Conservation (phyloP, 2,329 filamentous ascomycete species). For the Lachnellula hyalina region DNA sequence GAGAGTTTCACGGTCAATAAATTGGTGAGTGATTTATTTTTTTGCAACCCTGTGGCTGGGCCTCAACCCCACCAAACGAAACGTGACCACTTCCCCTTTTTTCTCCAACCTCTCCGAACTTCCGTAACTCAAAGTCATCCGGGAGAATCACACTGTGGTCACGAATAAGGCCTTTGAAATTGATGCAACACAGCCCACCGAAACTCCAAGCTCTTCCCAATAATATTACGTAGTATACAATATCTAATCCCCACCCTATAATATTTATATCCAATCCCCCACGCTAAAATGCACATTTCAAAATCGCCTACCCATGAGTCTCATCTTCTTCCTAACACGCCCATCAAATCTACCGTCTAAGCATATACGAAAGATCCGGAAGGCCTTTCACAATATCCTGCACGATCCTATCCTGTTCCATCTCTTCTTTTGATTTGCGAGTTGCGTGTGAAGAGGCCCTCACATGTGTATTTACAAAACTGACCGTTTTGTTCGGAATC, state of each 20-base stretch:
- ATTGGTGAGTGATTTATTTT: too few relatives aligned
- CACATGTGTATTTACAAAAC: neutral
- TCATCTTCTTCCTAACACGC: neutral
- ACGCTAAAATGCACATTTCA: neutral
- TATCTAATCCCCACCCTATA: neutral
- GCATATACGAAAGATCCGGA: conserved; percentile 34
- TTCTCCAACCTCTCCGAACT: too few relatives aligned
- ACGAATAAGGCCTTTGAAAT: neutral
- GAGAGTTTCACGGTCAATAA: too few relatives aligned
- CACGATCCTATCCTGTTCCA: conserved; percentile 31
- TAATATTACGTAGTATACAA: conserved; percentile 2
- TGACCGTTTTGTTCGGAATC: conserved; percentile 3
- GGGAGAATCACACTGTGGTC: too few relatives aligned
- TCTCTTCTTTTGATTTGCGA: conserved; percentile 23
- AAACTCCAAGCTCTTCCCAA: neutral
- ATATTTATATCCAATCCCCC: neutral
- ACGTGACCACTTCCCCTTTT: too few relatives aligned
- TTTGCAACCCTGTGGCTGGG: too few relatives aligned
- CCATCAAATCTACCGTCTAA: conserved; percentile 20
- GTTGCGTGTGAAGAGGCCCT: conserved; percentile 3
- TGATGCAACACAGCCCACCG: neutral
- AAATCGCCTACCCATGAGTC: neutral
- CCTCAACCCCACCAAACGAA: too few relatives aligned
- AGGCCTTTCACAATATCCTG: conserved; percentile 29
- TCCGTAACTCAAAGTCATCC: too few relatives aligned